Percentiles rank a stretch among this genome's conserved stretches.
These are phyloP conservation scores for Cryptococcus sp. DNA, from an alignment of 1,284 basidiomycete genomes.

Conservation along the genomic window DNA sequence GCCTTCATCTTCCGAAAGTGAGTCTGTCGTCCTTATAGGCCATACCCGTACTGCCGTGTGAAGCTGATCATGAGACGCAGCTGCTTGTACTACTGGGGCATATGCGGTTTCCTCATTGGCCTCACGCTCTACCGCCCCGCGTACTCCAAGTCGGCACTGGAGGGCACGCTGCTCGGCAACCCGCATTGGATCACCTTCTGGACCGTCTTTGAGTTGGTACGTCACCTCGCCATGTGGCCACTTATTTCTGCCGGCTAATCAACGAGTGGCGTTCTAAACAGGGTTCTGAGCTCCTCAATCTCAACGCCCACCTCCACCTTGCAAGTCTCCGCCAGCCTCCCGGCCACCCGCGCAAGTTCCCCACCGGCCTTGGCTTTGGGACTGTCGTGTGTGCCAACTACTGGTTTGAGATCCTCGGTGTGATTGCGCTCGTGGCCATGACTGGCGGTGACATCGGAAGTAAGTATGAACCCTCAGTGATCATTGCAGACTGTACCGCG, in stretches of 20 bases:
- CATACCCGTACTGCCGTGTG: not conserved
- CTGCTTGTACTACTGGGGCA: constrained; percentile 81
- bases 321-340: constrained; percentile 77
- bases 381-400: constrained; percentile 90
- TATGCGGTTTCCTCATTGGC: constrained; percentile 76
- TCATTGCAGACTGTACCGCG: not conserved
- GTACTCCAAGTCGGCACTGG: constrained; percentile 62
- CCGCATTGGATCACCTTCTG: constrained; percentile 66
- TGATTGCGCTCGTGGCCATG: constrained; percentile 71
- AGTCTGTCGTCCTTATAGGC: constrained; percentile 25
- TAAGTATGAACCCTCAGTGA: constrained; percentile 47
- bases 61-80: constrained; percentile 50
- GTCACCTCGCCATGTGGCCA: constrained; percentile 41
- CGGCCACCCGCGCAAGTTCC: constrained; percentile 75
- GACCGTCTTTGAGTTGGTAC: constrained; percentile 68
- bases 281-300: constrained; percentile 85
- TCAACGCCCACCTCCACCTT: constrained; percentile 76
- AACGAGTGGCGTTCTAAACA: constrained; percentile 40
- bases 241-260: not conserved
- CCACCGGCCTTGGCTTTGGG: constrained; percentile 73
- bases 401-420: constrained; percentile 81
- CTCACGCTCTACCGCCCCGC: constrained; percentile 70
- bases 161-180: constrained; percentile 66
- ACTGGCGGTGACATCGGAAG: constrained; percentile 69
- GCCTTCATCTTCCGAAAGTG: constrained; percentile 88